phyloP scores from a whole-genome alignment of 2,329 filamentous ascomycete species.

The Simplicillium aogashimaense region DNA sequence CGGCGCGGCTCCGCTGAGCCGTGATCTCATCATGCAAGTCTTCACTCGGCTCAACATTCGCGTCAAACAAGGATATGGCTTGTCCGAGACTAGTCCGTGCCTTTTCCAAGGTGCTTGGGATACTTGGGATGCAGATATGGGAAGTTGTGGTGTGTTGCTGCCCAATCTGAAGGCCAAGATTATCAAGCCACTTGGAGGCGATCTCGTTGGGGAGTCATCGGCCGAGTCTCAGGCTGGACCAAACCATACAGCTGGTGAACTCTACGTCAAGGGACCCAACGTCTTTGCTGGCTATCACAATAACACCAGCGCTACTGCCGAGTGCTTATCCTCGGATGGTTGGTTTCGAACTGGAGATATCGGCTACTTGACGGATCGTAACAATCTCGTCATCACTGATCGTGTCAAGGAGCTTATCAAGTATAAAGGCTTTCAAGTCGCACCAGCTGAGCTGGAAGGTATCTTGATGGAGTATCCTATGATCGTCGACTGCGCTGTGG shows the following conservation, averaged over 20 bases:
- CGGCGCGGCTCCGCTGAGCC: conserved; percentile 75
- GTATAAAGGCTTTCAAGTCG: conserved; percentile 66
- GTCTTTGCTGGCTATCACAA: conserved; percentile 78
- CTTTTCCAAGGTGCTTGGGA: conserved; percentile 65
- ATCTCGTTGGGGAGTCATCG: conserved; percentile 31
- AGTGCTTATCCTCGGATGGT: conserved; percentile 58
- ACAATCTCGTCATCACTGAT: conserved; percentile 73
- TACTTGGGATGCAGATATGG: conserved; percentile 68
- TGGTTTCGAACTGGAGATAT: conserved; percentile 77
- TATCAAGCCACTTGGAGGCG: conserved; percentile 51
- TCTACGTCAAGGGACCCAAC: conserved; percentile 73
- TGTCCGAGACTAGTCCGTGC: conserved; percentile 77
- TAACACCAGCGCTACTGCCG: conserved; percentile 64
- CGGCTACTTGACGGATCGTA: conserved; percentile 57
- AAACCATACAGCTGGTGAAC: conserved; percentile 44
- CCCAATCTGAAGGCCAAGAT: conserved; percentile 77
- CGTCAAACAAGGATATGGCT: conserved; percentile 87
- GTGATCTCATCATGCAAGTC: conserved; percentile 67
- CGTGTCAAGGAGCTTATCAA: conserved; percentile 44
- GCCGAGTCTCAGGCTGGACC: not conserved
- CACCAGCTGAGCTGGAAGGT: conserved; percentile 73
- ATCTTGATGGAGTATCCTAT: conserved; percentile 64
- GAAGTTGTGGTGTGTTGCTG: conserved; percentile 67
- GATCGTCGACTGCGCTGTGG: conserved; percentile 73
- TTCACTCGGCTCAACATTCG: conserved; percentile 65